Evolutionary conservation across 345 rosid species (phyloP), one percentile per base, ranked within the genome.

Genomic region (Lenwebbia sp.): DNA sequence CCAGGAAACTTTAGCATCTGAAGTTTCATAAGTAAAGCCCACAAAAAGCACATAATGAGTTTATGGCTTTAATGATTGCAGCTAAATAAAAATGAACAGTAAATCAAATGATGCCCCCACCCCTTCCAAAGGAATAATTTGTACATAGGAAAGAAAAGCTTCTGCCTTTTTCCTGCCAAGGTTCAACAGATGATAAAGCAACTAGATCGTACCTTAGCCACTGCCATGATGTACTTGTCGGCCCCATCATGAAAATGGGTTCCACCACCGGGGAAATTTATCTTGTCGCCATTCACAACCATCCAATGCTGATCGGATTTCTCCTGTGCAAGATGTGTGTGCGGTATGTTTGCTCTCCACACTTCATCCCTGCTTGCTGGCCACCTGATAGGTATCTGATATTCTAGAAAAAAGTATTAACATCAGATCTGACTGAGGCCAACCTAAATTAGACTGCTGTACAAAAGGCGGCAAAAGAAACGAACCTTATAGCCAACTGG

Each of bases 301-400:
- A 96, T 97, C 99, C 99, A 97, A 82, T 96, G 94, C 94, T 97
- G 99, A 91, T 97, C 99, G 1, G 99, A 96, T 87, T 97, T 97
- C 94, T 97, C 99, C 83, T 92, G 91, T 7, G 99, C 99, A 82
- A 97, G 99, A 86, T 97, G 99, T 0, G 99, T 95, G 41, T 97
- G 99, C 17, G 99, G 99, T 33, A 97, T 97, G 86, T 97, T 97
- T 5, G 91, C 98, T 88, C 94, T 97, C 99, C 99, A 97, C 87
- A 97, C 99, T 90, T 95, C 99, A 88, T 96, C 98, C 91, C 98
- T 94, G 89, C 99, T 96, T 14, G 87, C 95, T 15, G 99, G 99
- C 99, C 99, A 97, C 90, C 92, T 93, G 85, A 96, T 87, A 58
- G 99, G 98, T 28, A 97, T 91, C 99, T 97, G 94, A 89, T 93